Conservation (phyloP, 202 grass and related monocot species). For the Miscanthus sacchariflorus region DNA sequence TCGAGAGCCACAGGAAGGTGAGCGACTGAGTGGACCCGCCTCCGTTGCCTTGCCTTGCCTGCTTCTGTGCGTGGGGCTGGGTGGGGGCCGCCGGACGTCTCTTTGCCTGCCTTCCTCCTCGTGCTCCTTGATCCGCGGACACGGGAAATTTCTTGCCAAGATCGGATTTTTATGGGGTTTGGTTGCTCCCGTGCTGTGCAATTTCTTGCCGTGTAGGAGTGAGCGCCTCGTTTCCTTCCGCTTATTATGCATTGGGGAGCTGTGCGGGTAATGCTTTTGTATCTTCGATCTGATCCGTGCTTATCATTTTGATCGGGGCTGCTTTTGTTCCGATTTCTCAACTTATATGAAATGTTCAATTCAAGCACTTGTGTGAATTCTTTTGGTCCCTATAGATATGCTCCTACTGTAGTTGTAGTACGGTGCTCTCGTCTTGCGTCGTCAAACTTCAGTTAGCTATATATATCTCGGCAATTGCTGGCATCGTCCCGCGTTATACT, state of each 20-base stretch:
- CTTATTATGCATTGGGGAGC: neutral
- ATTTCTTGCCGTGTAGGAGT: neutral
- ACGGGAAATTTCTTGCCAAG: constrained; percentile 29
- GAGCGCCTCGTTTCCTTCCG: neutral
- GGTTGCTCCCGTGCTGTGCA: constrained; percentile 20
- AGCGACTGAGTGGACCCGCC: neutral
- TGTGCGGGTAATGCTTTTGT: constrained; percentile 5
- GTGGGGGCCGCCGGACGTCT: too few species aligned
- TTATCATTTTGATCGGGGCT: neutral
- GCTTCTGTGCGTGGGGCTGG: neutral
- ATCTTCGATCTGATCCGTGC: constrained; percentile 30
- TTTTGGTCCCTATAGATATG: neutral
- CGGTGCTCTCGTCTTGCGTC: neutral
- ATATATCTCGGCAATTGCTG: neutral
- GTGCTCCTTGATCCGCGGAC: constrained; percentile 41
- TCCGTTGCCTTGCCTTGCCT: constrained; percentile 16
- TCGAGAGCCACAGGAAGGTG: constrained; percentile 87
- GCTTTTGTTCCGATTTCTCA: neutral
- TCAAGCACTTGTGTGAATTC: neutral
- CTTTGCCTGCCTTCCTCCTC: constrained; percentile 2
- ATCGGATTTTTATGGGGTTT: constrained; percentile 37
- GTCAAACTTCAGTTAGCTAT: constrained; percentile 3
- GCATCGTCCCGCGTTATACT: neutral
- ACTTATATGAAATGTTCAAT: constrained; percentile 3
- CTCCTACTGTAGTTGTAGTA: neutral